Evolutionary conservation across 192 early-diverging fungal species (phyloP), one percentile per base, ranked within the genome.

Genomic region (Linnemannia schmuckeri): DNA sequence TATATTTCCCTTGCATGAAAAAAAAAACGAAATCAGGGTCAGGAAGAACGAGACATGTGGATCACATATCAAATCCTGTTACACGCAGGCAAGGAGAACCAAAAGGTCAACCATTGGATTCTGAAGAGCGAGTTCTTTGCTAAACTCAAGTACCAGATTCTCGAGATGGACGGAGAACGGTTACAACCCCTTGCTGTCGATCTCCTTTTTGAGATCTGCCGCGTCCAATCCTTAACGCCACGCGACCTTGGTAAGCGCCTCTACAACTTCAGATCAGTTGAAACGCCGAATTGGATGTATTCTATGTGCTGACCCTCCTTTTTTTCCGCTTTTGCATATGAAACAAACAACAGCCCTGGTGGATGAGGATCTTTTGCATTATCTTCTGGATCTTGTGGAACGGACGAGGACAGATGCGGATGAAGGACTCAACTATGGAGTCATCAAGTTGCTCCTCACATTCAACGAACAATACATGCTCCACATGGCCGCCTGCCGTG

Each of bases 391-490:
- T 85, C 79, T 94, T 8, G 92, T 95, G 0, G 93, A 95, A 81
- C 78, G 80, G 24, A 94, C 93, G 20, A 78, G 90, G 55, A 80
- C 79, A 27, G 92, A 94, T 61, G 79, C 37, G 7, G 91, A 94
- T 38, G 93, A 94, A 63, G 73, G 86, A 22, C 88, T 93, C 37
- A 91, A 93, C 75, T 93, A 92, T 79, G 77, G 89, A 15, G 46
- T 89, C 15, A 93, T 95, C 73, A 79, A 83, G 54, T 78, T 95
- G 20, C 80, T 94, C 5, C 74, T 95, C 33, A 89, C 92, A 1
- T 89, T 95, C 15, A 95, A 95, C 76, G 91, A 96, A 76, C 96
- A 96, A 81, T 95, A 92, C 81, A 89, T 93, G 89, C 74, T 89
- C 24, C 89, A 92, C 73, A 91, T 89, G 86, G 82, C 90, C 8